Conservation (phyloP, 768 basidiomycete species). For the Glaciozyma martinii region DNA sequence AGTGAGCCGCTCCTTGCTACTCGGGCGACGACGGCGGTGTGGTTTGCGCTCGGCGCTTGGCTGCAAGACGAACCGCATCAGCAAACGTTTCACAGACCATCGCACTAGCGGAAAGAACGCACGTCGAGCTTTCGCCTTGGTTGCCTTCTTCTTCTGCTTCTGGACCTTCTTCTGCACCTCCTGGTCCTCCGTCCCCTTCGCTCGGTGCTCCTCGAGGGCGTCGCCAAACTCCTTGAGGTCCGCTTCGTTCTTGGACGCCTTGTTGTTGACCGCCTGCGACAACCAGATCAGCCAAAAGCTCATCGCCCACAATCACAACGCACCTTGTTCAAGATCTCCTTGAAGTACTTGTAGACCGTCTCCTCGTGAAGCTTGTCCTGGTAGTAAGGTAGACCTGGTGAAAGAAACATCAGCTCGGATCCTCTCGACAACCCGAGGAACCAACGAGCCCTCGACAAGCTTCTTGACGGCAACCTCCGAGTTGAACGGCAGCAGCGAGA, state of each 20-base stretch:
- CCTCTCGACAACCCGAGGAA: not conserved
- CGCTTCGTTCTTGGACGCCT: constrained; percentile 82
- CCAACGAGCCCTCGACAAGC: constrained; percentile 61
- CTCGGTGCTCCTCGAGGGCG: constrained; percentile 69
- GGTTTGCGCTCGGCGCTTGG: not conserved
- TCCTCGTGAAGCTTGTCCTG: constrained; percentile 92
- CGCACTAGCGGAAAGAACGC: not conserved
- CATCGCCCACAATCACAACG: constrained; percentile 14
- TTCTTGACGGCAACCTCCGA: constrained; percentile 94
- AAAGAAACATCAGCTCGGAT: not conserved
- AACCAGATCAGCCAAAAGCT: not conserved
- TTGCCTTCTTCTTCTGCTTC: constrained; percentile 13
- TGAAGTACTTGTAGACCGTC: constrained; percentile 67
- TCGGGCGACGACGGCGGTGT: constrained; percentile 1
- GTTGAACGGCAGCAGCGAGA: constrained; percentile 91
- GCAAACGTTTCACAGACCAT: not conserved
- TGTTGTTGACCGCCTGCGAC: constrained; percentile 72
- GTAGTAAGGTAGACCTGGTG: constrained; percentile 64
- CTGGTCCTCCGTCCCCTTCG: constrained; percentile 84
- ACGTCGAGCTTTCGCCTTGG: constrained; percentile 2
- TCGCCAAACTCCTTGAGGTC: constrained; percentile 92
- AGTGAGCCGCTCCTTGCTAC: too few relatives aligned
- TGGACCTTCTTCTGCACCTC: constrained; percentile 41
- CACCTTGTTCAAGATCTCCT: constrained; percentile 84
- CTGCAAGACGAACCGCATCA: not conserved